phyloP scores from a whole-genome alignment of 73 alveolate genomes.

The Stentor roeselii region DNA sequence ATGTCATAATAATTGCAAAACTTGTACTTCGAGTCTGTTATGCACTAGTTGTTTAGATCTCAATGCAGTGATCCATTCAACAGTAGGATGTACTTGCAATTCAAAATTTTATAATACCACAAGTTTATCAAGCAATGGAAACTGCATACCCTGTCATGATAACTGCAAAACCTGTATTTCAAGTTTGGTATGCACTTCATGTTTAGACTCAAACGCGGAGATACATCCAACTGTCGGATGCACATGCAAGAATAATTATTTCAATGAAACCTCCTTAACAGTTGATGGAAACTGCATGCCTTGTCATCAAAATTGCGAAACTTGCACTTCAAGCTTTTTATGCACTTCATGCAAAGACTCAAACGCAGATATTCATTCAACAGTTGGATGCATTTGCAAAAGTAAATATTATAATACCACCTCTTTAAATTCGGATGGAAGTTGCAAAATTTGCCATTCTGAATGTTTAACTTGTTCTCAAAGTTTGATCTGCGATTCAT shows the following conservation, averaged over 20 bases:
- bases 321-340: not conserved
- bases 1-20: not conserved
- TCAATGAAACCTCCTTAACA: not conserved
- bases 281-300: not conserved
- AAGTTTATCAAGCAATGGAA: too few relatives aligned
- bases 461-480: not conserved
- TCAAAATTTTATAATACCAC: not conserved
- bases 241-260: not conserved
- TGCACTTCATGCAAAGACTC: not conserved
- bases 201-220: not conserved
- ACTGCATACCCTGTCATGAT: not conserved
- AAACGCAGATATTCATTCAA: not conserved
- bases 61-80: not conserved
- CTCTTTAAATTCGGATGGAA: too few relatives aligned
- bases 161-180: not conserved
- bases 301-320: not conserved
- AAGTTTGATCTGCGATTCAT: not conserved
- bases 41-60: not conserved
- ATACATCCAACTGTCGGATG: not conserved
- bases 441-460: not conserved
- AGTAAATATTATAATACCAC: not conserved
- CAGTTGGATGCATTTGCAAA: not conserved
- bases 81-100: not conserved
- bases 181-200: not conserved
- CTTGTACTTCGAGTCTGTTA: not conserved